Evolutionary conservation across 306 rosid species (phyloP).

Genomic region (Crataegus laevigata): DNA sequence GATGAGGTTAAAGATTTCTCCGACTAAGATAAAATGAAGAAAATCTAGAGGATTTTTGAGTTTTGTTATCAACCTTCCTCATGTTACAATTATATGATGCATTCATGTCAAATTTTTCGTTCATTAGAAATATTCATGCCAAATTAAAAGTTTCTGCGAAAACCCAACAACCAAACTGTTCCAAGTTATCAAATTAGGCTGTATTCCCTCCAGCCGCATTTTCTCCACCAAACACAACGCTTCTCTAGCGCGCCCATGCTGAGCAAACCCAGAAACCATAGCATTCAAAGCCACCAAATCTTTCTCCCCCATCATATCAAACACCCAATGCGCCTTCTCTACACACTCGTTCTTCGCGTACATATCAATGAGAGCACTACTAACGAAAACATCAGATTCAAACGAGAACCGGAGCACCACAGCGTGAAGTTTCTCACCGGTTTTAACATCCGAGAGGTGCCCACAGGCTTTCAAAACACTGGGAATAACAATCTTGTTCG

Average conservation of each 20-base stretch:
- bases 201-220: slow-evolving; percentile 34
- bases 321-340: slow-evolving; percentile 45
- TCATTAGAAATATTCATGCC: too few species aligned
- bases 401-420: slow-evolving; percentile 46
- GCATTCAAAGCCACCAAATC: slow-evolving; percentile 81
- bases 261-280: slow-evolving; percentile 65
- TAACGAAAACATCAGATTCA: slow-evolving; percentile 52
- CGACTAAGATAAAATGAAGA: background rate
- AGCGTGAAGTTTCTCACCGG: slow-evolving; percentile 55
- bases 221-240: slow-evolving; percentile 51
- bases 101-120: too few species aligned
- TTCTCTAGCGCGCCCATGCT: slow-evolving; percentile 43
- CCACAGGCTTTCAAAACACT: slow-evolving; percentile 85
- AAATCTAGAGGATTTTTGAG: background rate
- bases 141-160: slow-evolving; percentile 9
- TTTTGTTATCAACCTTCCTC: background rate
- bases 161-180: slow-evolving; percentile 66
- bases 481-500: slow-evolving; percentile 49
- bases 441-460: slow-evolving; percentile 34
- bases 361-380: slow-evolving; percentile 63
- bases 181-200: slow-evolving; percentile 76
- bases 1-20: slow-evolving; percentile 2
- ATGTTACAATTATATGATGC: background rate
- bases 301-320: slow-evolving; percentile 51
- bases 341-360: slow-evolving; percentile 52